These are phyloP conservation scores for Symbiodinium natans DNA, from an alignment of 73 alveolate genomes.

Conservation along the genomic window DNA sequence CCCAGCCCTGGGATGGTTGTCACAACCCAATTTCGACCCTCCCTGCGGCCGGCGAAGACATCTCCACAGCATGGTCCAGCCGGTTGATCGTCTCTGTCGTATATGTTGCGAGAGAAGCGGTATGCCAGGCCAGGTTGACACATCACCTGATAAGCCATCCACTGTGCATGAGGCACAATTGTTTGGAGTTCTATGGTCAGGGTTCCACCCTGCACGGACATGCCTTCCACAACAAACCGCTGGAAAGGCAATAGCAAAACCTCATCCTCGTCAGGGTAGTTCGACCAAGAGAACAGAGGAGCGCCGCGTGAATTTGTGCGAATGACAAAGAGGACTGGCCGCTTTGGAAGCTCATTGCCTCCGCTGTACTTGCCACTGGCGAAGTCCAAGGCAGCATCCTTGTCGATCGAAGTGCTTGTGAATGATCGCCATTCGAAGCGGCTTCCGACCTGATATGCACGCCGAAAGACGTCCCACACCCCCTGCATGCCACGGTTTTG, in stretches of 20 bases:
- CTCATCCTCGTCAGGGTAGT: not conserved
- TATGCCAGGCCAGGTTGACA: too few relatives aligned
- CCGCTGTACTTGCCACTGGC: not conserved
- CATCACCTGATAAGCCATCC: too few relatives aligned
- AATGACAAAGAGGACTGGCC: conserved; percentile 13
- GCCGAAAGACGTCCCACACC: not conserved
- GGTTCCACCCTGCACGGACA: not conserved
- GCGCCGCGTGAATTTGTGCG: not conserved
- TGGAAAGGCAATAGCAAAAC: conserved; percentile 24
- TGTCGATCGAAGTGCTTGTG: not conserved
- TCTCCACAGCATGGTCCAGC: too few relatives aligned
- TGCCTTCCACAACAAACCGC: not conserved
- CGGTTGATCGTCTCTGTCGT: too few relatives aligned
- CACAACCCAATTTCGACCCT: too few relatives aligned
- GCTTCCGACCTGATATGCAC: not conserved
- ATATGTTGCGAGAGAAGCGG: too few relatives aligned
- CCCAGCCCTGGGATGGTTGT: too few relatives aligned
- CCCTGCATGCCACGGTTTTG: conserved; percentile 19
- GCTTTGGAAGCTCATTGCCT: not conserved
- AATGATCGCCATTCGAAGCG: not conserved
- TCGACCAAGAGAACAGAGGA: conserved; percentile 15
- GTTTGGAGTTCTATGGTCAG: too few relatives aligned
- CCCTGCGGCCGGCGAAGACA: too few relatives aligned
- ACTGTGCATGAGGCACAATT: too few relatives aligned
- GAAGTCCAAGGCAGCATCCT: not conserved